phyloP scores from a whole-genome alignment of 768 basidiomycete genomes.

The Omphalotus guepiniiformis region DNA sequence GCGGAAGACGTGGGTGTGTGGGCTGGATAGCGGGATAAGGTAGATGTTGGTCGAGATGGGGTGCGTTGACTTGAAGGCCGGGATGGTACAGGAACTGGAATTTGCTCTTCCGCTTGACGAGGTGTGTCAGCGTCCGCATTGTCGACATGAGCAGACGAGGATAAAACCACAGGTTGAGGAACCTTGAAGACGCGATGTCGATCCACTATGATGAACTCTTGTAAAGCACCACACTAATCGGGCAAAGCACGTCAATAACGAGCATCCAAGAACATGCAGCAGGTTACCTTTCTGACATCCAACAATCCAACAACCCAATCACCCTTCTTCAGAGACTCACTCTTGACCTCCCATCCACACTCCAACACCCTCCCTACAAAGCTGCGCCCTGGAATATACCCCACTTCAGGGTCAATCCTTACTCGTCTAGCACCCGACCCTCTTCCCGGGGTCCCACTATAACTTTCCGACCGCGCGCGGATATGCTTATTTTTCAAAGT shows the following conservation, averaged over 20 bases:
- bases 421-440: constrained; percentile 15
- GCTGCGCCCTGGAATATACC: constrained; percentile 83
- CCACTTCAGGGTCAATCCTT: constrained; percentile 36
- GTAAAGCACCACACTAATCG: constrained; percentile 71
- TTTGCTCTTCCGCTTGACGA: not conserved
- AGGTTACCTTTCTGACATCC: constrained; percentile 70
- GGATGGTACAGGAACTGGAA: not conserved
- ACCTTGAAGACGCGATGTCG: constrained; percentile 71
- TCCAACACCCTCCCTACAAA: constrained; percentile 84
- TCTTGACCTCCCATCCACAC: constrained; percentile 75
- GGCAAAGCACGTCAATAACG: constrained; percentile 4
- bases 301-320: constrained; percentile 86
- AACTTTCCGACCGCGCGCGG: constrained; percentile 10
- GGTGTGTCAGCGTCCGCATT: not conserved
- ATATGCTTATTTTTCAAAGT: constrained; percentile 2
- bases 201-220: constrained; percentile 86
- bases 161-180: constrained; percentile 53
- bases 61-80: not conserved
- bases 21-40: not conserved
- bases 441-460: constrained; percentile 7
- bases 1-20: constrained; percentile 9
- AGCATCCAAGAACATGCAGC: constrained; percentile 11
- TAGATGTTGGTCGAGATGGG: not conserved
- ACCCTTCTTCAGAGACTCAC: constrained; percentile 62
- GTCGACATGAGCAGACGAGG: constrained; percentile 13